Percentiles rank a stretch among this genome's conserved stretches.
These are phyloP conservation scores for Erodium maritimum DNA, from an alignment of 345 rosid species.

Conservation along the genomic window DNA sequence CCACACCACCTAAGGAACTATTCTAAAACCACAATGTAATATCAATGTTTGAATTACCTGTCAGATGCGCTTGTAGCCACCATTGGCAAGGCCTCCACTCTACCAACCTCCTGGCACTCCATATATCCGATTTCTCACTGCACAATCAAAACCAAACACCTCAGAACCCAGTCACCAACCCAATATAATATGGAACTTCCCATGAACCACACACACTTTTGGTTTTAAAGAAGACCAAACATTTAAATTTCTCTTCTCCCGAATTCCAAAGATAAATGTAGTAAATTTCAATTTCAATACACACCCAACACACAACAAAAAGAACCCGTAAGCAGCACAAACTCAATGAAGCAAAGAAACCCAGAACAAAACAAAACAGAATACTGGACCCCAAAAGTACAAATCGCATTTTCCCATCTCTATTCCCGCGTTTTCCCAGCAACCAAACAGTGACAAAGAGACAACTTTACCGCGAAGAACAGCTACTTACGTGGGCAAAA, in stretches of 20 bases:
- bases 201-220: neutral
- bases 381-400: neutral
- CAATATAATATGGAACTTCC: neutral
- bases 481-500: constrained; percentile 21
- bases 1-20: neutral
- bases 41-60: constrained; percentile 28
- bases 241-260: neutral
- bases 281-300: neutral
- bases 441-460: neutral
- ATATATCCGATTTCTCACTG: constrained; percentile 48
- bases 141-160: constrained; percentile 3
- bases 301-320: neutral
- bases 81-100: constrained; percentile 97
- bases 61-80: constrained; percentile 66
- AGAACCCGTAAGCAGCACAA: neutral
- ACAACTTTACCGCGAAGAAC: neutral
- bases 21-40: neutral
- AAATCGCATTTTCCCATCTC: neutral
- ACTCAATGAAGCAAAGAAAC: neutral
- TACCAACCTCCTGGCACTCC: constrained; percentile 59
- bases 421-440: neutral
- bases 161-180: neutral
- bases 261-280: neutral
- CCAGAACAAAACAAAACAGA: neutral
- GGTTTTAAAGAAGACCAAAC: neutral